phyloP scores from a whole-genome alignment of 2,329 filamentous ascomycete species.

The Malbranchea zuffiana region DNA sequence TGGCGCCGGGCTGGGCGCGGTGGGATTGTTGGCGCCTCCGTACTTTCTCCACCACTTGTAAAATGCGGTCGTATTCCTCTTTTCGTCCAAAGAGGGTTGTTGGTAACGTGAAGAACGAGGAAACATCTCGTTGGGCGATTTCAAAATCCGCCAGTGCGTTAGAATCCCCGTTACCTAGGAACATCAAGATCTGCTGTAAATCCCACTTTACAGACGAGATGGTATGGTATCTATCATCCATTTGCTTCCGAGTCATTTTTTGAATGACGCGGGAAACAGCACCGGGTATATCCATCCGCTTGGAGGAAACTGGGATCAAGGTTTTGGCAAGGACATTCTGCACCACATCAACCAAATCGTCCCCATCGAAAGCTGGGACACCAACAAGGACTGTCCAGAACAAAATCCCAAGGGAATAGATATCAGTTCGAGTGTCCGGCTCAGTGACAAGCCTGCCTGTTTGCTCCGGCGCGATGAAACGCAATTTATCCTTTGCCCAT shows the following conservation, averaged over 20 bases:
- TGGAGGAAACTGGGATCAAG: slow-evolving; percentile 63
- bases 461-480: slow-evolving; percentile 89
- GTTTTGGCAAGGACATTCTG: slow-evolving; percentile 75
- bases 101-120: slow-evolving; percentile 83
- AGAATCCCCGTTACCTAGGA: slow-evolving; percentile 64
- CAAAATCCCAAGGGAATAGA: slow-evolving; percentile 80
- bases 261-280: slow-evolving; percentile 72
- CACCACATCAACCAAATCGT: slow-evolving; percentile 76
- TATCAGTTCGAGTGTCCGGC: slow-evolving; percentile 83
- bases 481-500: slow-evolving; percentile 77
- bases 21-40: slow-evolving; percentile 49
- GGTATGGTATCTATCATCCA: slow-evolving; percentile 80
- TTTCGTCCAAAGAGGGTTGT: slow-evolving; percentile 69
- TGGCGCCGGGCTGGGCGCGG: slow-evolving; percentile 23
- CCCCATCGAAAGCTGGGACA: slow-evolving; percentile 66
- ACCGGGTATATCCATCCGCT: slow-evolving; percentile 74
- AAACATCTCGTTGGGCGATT: slow-evolving; percentile 75
- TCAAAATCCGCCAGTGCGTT: slow-evolving; percentile 60
- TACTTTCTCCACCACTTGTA: slow-evolving; percentile 66
- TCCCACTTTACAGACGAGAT: slow-evolving; percentile 78
- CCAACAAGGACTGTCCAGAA: slow-evolving; percentile 81
- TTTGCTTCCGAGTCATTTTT: slow-evolving; percentile 83
- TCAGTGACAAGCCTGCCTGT: slow-evolving; percentile 87
- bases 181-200: slow-evolving; percentile 59
- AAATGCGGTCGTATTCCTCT: slow-evolving; percentile 57